Evolutionary conservation across 345 rosid genomes (phyloP).

Genomic region (Excoecaria agallocha): DNA sequence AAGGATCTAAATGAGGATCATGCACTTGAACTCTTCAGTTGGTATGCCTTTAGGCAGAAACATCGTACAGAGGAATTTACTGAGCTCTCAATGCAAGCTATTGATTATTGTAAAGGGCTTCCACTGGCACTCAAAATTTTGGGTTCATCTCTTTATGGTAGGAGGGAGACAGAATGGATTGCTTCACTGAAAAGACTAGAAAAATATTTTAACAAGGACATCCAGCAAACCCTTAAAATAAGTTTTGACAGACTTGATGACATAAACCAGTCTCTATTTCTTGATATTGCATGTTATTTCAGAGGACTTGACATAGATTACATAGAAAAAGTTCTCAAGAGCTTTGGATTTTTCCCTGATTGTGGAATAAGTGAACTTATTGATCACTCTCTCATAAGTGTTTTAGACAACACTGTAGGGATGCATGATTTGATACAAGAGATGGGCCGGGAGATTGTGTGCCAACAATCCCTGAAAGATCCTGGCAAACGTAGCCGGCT

Average conservation of each 20-base stretch:
- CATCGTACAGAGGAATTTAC: not conserved
- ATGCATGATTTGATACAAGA: constrained; percentile 28
- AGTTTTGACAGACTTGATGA: constrained; percentile 18
- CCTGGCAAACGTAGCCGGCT: constrained; percentile 21
- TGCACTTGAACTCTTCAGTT: constrained; percentile 14
- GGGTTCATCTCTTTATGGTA: constrained; percentile 3
- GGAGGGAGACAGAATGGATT: constrained; percentile 7
- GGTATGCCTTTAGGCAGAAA: constrained; percentile 15
- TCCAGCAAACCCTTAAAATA: constrained; percentile 1
- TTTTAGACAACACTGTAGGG: constrained; percentile 3
- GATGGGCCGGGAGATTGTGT: constrained; percentile 19
- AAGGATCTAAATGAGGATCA: constrained; percentile 15
- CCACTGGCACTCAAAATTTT: constrained; percentile 16
- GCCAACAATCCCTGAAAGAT: constrained; percentile 13
- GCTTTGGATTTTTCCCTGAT: not conserved
- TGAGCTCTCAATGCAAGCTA: constrained; percentile 9
- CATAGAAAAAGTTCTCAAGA: not conserved
- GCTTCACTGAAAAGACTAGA: not conserved
- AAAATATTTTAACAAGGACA: constrained; percentile 5
- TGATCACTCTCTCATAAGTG: constrained; percentile 13
- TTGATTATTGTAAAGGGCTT: constrained; percentile 7
- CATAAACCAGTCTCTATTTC: constrained; percentile 14
- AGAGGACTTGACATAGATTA: constrained; percentile 11
- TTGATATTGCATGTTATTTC: constrained; percentile 24
- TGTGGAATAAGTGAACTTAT: constrained; percentile 2